phyloP scores from a whole-genome alignment of 2,329 filamentous ascomycete species.

The Mycosphaerella sp. region DNA sequence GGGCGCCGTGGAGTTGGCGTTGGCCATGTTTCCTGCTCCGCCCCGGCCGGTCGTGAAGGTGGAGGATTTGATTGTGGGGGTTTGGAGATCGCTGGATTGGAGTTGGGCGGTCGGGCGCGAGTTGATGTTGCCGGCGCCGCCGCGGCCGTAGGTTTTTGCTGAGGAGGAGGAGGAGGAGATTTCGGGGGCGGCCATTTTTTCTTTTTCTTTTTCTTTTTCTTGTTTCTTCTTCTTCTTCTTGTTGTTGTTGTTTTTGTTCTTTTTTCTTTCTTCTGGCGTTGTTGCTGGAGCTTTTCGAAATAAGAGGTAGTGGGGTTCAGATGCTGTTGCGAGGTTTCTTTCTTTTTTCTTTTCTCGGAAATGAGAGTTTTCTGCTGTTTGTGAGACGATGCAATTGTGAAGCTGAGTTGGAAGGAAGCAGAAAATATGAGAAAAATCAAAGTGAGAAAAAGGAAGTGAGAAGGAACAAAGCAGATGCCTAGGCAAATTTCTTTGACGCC shows the following conservation, averaged over 20 bases:
- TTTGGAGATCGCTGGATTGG: constrained; percentile 59
- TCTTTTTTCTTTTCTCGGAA: too few species aligned
- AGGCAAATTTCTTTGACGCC: background rate
- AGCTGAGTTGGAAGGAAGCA: background rate
- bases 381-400: background rate
- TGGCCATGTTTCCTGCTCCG: constrained; percentile 82
- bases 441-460: background rate
- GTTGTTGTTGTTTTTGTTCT: background rate
- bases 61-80: constrained; percentile 74
- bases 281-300: too few species aligned
- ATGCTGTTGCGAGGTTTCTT: too few species aligned
- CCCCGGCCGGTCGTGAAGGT: constrained; percentile 85
- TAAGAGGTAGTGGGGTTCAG: too few species aligned
- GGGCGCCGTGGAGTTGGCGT: constrained; percentile 55
- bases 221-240: background rate
- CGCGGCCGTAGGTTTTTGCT: constrained; percentile 50
- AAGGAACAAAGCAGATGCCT: background rate
- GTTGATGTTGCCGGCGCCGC: constrained; percentile 58
- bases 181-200: background rate
- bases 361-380: too few species aligned
- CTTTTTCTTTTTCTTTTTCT: background rate
- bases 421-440: background rate
- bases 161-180: background rate
- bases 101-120: constrained; percentile 34
- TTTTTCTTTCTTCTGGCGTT: background rate